Evolutionary conservation across 2,329 filamentous ascomycete genomes (phyloP).

Genomic region (Bertia moriformis): DNA sequence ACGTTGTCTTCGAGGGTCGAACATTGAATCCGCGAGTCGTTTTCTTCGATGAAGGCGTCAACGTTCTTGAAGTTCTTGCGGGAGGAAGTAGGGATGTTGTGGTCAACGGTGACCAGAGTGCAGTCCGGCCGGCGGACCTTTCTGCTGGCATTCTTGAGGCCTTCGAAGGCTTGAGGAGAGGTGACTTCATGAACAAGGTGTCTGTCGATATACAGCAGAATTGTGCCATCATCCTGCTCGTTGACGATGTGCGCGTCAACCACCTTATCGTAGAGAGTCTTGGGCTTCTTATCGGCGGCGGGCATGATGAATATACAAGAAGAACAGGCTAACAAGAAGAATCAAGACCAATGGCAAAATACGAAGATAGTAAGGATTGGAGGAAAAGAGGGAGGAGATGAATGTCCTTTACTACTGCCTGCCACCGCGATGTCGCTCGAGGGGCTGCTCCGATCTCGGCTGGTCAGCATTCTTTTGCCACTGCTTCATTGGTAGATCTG

Average conservation of each 20-base stretch:
- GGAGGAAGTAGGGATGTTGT: constrained; percentile 87
- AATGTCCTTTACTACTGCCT: background rate
- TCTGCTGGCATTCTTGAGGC: constrained; percentile 74
- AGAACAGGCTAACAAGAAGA: no score
- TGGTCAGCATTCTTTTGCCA: background rate
- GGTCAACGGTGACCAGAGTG: constrained; percentile 90
- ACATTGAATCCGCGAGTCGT: constrained; percentile 85
- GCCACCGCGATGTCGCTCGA: background rate
- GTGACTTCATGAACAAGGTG: constrained; percentile 98
- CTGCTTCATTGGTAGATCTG: background rate
- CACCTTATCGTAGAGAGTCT: constrained; percentile 96
- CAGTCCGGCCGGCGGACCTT: constrained; percentile 87
- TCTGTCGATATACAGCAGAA: constrained; percentile 86
- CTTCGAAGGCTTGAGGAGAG: constrained; percentile 96
- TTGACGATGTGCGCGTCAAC: constrained; percentile 88
- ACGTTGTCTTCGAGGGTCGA: constrained; percentile 95
- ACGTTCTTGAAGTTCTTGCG: constrained; percentile 90
- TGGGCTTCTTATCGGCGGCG: constrained; percentile 53
- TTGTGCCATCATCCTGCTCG: constrained; percentile 83
- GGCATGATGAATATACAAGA: no score
- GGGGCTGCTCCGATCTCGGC: background rate
- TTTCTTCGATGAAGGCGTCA: constrained; percentile 83
- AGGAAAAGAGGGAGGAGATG: background rate
- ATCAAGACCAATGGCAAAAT: no score
- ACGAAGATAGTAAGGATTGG: background rate